phyloP scores from a whole-genome alignment of 2,329 filamentous ascomycete species.

The Pseudogymnoascus sp. region DNA sequence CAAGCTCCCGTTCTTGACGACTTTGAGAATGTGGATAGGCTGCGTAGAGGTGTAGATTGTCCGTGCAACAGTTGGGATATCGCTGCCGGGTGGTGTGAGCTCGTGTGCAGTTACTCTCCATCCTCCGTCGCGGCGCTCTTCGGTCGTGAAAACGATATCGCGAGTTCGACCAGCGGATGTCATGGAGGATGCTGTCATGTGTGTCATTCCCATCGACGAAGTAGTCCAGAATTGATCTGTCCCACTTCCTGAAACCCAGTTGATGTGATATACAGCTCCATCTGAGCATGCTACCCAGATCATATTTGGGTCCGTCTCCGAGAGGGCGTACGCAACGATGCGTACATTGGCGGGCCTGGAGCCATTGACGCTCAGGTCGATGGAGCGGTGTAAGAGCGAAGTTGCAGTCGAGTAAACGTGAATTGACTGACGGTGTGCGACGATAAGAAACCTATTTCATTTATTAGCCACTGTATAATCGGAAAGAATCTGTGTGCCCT shows the following conservation, averaged over 20 bases:
- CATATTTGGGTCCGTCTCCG: slow-evolving; percentile 37
- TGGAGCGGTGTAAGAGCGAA: slow-evolving; percentile 70
- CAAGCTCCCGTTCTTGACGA: slow-evolving; percentile 47
- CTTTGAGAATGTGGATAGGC: slow-evolving; percentile 42
- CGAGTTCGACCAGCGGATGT: slow-evolving; percentile 26
- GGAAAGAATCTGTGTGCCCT: slow-evolving; percentile 8
- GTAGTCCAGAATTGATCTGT: slow-evolving; percentile 35
- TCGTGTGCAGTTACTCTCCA: slow-evolving; percentile 30
- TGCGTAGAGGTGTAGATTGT: slow-evolving; percentile 35
- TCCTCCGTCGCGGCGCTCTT: slow-evolving; percentile 24
- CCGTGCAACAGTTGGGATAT: slow-evolving; percentile 25
- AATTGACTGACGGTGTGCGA: slow-evolving; percentile 67
- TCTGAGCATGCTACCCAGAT: slow-evolving; percentile 56
- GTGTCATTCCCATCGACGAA: slow-evolving; percentile 28
- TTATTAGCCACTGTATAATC: not conserved
- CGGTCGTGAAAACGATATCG: slow-evolving; percentile 31
- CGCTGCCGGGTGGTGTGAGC: slow-evolving; percentile 26
- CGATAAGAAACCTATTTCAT: slow-evolving; percentile 54
- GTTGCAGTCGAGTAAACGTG: slow-evolving; percentile 76
- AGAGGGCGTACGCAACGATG: slow-evolving; percentile 36
- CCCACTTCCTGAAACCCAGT: slow-evolving; percentile 48
- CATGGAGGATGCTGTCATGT: slow-evolving; percentile 31
- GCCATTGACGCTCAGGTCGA: slow-evolving; percentile 43
- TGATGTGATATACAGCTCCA: slow-evolving; percentile 48
- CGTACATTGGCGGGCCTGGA: slow-evolving; percentile 17